Evolutionary conservation across 2,329 filamentous ascomycete genomes (phyloP), one percentile per base, ranked within the genome.

Genomic region (Sclerotinia nivalis): DNA sequence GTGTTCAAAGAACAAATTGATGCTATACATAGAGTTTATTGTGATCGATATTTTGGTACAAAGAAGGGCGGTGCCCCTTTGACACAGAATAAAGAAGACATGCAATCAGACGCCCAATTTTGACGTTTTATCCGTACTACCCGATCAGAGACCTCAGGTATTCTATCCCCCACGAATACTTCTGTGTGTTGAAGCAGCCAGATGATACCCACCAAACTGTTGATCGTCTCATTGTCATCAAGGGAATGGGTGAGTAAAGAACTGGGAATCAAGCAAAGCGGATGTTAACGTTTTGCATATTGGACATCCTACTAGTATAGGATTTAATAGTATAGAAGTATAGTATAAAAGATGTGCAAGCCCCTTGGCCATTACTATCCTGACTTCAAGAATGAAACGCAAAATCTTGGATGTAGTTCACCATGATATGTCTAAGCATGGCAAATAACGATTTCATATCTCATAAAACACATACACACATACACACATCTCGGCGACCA

Each of bases 321-420:
- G n/a, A 9, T 9, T n/a, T 49, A 49, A n/a, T n/a, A 49, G 18
- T 59, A 8, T 22, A 37, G 1, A 37, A 40, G n/a, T n/a, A 12
- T 28, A 15, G 15, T 25, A 60, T 60, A 25, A 25, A 49, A 34
- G 28, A 37, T 49, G 8, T 10, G 40, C 22, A 49, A 13, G 28
- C 25, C 37, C 31, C 25, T 37, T 64, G 10, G 15, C 20, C 31
- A 64, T 7, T 52, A 20, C 31, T n/a, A 52, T 10, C 47, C 40
- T 64, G 47, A 64, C 61, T 64, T 40, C 18, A 60, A 28, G n/a
- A 52, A 37, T 7, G 61, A 25, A 40, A 37, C 4, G 61, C 34
- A 20, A 28, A 25, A 12, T 20, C 8, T 37, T 40, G 9, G n/a
- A 13, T 9, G 40, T 1, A 9, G 18, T 40, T 28, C 4, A 31